Evolutionary conservation across 2,329 filamentous ascomycete species (phyloP), one percentile per base, ranked within the genome.

Genomic region (Botrytis cinerea): DNA sequence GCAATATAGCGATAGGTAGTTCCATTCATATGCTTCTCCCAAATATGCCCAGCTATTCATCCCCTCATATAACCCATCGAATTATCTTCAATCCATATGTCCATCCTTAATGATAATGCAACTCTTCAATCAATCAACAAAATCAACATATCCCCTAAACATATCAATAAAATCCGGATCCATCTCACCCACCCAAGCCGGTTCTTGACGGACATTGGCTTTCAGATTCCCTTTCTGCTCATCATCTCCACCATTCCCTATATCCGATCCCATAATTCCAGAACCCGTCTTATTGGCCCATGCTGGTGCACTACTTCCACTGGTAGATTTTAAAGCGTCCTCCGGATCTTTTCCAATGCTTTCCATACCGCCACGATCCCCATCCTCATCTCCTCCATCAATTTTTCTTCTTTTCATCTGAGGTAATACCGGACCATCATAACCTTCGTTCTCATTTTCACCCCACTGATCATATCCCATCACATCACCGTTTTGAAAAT

Each of bases 121-220:
- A 38, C 2, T 46, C 18, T 16, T 68, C 64, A 16, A 45, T 48
- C 7, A 45, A n/a, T 43, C 32, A 67, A 40, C 48, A 75, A 82
- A 82, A 35, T 82, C 80, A 68, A 82, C 81, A 73, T 77, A 76
- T 48, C 77, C 80, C 60, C 77, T 78, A 40, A 80, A 78, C 25
- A 77, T 75, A 45, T 79, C 74, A 72, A 82, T 78, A 7, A 82
- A 75, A 14, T 78, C 78, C 20, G 78, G 67, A 64, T 82, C 80
- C 71, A 82, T 77, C 6, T 81, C 81, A 64, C 79, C 75, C 14
- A 80, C 78, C 81, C 81, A 81, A 5, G 75, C 75, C 46, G 81
- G 79, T 64, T 78, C 59, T 38, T 75, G 75, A 59, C 60, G 54
- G 51, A 61, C 40, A 18, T 71, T 22, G 16, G 72, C 14, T 40